These are phyloP conservation scores for Trichoderma atrobrunneum DNA, from an alignment of 2,329 filamentous ascomycete species.

Conservation along the genomic window DNA sequence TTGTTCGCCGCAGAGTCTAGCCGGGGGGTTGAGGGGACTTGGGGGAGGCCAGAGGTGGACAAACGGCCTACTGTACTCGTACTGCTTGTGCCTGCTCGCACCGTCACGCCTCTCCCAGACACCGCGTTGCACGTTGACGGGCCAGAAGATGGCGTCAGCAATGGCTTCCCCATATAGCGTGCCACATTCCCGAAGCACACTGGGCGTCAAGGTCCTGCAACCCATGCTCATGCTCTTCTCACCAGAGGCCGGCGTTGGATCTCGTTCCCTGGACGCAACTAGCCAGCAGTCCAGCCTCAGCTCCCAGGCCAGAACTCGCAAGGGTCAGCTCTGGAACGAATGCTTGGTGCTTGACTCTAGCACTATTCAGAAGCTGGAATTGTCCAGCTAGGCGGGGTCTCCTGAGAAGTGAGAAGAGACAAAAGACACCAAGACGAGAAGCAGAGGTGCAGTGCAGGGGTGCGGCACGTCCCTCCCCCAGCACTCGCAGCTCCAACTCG, in stretches of 20 bases:
- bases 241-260: slow-evolving; percentile 9
- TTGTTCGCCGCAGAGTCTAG: slow-evolving; percentile 19
- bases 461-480: slow-evolving; percentile 2
- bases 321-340: not conserved
- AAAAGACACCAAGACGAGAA: not conserved
- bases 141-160: slow-evolving; percentile 18
- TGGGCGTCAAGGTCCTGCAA: slow-evolving; percentile 8
- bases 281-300: slow-evolving; percentile 13
- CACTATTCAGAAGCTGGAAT: not conserved
- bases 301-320: not conserved
- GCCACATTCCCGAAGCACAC: slow-evolving; percentile 18
- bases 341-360: not conserved
- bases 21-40: slow-evolving; percentile 1
- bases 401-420: not conserved
- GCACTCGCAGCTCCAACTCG: slow-evolving; percentile 1
- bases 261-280: not conserved
- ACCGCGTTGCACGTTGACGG: slow-evolving; percentile 13
- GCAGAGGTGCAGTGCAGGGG: not conserved
- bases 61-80: not conserved
- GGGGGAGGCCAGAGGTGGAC: slow-evolving; percentile 2
- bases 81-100: not conserved
- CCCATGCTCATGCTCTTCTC: slow-evolving; percentile 18
- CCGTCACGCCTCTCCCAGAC: not conserved
- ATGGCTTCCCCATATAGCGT: slow-evolving; percentile 16
- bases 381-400: not conserved